These are phyloP conservation scores for Alternaria gansuensis DNA, from an alignment of 2,329 filamentous ascomycete genomes.

Conservation along the genomic window DNA sequence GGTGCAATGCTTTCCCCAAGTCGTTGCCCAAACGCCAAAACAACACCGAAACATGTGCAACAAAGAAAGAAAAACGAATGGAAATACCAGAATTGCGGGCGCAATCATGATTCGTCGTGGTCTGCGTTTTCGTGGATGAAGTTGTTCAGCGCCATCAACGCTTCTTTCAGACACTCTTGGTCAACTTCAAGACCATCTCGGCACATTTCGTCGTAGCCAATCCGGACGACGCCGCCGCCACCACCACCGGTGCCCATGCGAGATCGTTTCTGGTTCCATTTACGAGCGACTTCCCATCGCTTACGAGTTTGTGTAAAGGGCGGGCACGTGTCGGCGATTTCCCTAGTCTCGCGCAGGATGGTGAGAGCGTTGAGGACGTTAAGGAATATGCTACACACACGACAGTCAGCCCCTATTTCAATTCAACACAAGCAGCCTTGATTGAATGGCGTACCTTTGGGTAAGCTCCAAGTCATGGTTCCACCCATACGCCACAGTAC, in stretches of 20 bases:
- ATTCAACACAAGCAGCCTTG: slow-evolving; percentile 1
- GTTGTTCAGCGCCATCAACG: slow-evolving; percentile 50
- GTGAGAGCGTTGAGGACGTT: slow-evolving; percentile 48
- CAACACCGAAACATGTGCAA: slow-evolving; percentile 25
- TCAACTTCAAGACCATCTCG: slow-evolving; percentile 47
- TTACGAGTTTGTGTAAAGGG: slow-evolving; percentile 43
- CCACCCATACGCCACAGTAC: slow-evolving; percentile 45
- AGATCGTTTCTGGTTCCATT: slow-evolving; percentile 42
- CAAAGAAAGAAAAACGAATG: not conserved
- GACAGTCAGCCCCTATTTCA: slow-evolving; percentile 22
- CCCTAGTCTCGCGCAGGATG: slow-evolving; percentile 45
- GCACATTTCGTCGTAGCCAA: slow-evolving; percentile 46
- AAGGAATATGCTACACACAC: slow-evolving; percentile 43
- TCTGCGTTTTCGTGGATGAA: slow-evolving; percentile 51
- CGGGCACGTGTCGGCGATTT: slow-evolving; percentile 45
- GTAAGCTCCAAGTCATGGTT: slow-evolving; percentile 49
- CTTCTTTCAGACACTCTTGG: slow-evolving; percentile 45
- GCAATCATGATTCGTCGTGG: slow-evolving; percentile 34
- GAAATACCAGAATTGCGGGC: slow-evolving; percentile 17
- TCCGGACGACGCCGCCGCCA: slow-evolving; percentile 42
- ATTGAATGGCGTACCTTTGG: slow-evolving; percentile 41
- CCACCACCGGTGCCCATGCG: slow-evolving; percentile 31
- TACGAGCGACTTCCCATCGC: slow-evolving; percentile 46
- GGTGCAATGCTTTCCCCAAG: slow-evolving; percentile 33
- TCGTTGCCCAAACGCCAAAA: slow-evolving; percentile 35